Base-by-base conservation (phyloP, 1,284 basidiomycete species). In the Inonotus hispidus region DNA sequence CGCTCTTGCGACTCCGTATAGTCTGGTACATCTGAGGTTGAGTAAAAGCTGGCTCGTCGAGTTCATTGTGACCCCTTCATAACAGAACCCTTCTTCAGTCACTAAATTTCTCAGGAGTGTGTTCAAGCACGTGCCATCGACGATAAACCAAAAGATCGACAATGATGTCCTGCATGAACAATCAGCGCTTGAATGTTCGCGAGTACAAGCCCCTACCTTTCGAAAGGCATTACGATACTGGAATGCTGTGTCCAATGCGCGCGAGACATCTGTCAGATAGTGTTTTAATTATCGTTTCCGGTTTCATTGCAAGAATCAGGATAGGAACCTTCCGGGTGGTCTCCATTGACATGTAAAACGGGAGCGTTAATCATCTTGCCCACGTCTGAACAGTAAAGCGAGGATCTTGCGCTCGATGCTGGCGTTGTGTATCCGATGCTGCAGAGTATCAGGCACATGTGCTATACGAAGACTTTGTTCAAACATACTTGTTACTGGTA, bases 361-460 rank as follows among this genome's bases (percentile, higher is more conserved):
- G 93, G 93, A 0, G 90, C 87, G 62, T 90, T 90, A 68, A 95
- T 88, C 82, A 92, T 92, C 74, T 95, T 95, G 3, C 89, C 92
- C 37, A 93, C 79, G 70, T 95, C 93, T 1, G 93, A 93, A 64
- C 91, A 93, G 69, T 96, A 96, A 37, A 92, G 70, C 0, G 90
- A 92, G 0, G 92, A 94, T 7, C 93, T 83, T 11, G 90, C 88
- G 55, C 82, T 82, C 0, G 89, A 85, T 0, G 91, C 89, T 0
- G 91, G 91, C 0, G 93, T 95, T 0, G 93, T 95, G 69, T 95
- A 95, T 16, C 92, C 93, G 61, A 95, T 92, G 68, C 90, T 95
- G 69, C 43, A 63, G 54, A 39, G 14, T 37, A 5, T 43, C 16
- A 64, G 58, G 27, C 49, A 16, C 38, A 25, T 14, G 49, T 27